Percentiles rank a stretch among this genome's conserved stretches.
Conservation (phyloP, 2,329 filamentous ascomycete genomes). For the Rutstroemia sp. region DNA sequence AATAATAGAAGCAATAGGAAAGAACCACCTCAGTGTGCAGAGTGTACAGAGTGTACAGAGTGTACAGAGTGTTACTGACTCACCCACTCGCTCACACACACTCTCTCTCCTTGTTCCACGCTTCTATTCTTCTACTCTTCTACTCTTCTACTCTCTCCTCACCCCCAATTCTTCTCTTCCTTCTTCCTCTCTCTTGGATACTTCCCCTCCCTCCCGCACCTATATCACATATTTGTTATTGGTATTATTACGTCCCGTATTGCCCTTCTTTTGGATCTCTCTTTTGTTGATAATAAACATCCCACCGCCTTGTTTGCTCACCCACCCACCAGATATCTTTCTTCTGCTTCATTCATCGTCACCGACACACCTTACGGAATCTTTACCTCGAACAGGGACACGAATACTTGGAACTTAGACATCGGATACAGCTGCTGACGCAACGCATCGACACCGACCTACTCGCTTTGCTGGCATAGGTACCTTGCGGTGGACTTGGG, state of each 20-base stretch:
- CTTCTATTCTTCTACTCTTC: too few relatives aligned
- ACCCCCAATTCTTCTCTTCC: too few relatives aligned
- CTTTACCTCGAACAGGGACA: neutral
- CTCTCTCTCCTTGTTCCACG: neutral
- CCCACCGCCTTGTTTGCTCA: neutral
- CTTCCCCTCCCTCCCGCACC: neutral
- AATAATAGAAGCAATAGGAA: neutral
- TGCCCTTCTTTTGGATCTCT: neutral
- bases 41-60: neutral
- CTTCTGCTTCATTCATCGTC: neutral
- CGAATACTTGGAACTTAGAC: constrained; percentile 7
- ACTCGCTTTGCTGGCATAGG: neutral
- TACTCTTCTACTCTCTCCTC: too few relatives aligned
- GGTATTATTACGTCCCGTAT: neutral
- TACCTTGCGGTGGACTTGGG: neutral
- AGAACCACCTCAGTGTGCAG: neutral
- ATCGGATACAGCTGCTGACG: constrained; percentile 5
- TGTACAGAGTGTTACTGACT: neutral
- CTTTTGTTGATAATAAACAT: constrained; percentile 1
- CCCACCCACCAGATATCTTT: too few relatives aligned
- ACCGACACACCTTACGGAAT: constrained; percentile 2
- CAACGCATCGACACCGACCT: constrained; percentile 4
- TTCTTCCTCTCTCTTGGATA: too few relatives aligned
- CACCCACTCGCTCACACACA: neutral
- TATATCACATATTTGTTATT: neutral